These are phyloP conservation scores for Arthrocladium fulminans DNA, from an alignment of 2,329 filamentous ascomycete species.

Conservation along the genomic window DNA sequence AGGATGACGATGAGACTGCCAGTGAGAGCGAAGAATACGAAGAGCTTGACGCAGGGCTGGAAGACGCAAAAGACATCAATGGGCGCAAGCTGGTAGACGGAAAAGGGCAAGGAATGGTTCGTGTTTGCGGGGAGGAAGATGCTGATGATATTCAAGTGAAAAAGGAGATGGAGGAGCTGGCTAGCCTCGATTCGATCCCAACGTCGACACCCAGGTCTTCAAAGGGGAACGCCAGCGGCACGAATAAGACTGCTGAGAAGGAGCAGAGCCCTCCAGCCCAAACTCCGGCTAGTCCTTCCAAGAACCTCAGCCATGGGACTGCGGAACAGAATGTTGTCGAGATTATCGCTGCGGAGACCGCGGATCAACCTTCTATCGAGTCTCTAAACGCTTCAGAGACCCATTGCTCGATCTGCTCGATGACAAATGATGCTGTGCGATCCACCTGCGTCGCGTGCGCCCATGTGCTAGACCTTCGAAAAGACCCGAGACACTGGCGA, in stretches of 20 bases:
- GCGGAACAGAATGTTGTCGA: too few species aligned
- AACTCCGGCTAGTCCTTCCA: too few species aligned
- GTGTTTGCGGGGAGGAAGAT: conserved; percentile 64
- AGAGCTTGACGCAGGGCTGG: conserved; percentile 31
- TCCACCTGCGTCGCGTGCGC: conserved; percentile 61
- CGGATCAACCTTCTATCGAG: too few species aligned
- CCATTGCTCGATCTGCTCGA: conserved; percentile 58
- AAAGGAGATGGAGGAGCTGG: conserved; percentile 61
- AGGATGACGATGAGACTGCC: conserved; percentile 36
- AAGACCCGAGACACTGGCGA: conserved; percentile 53
- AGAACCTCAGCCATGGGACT: too few species aligned
- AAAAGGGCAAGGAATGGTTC: conserved; percentile 60
- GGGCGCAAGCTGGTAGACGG: conserved; percentile 57
- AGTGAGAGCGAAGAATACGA: conserved; percentile 27
- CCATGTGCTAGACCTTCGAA: conserved; percentile 54
- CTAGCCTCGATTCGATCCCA: conserved; percentile 31
- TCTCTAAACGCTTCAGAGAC: background rate
- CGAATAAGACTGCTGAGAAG: background rate
- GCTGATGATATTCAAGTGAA: conserved; percentile 49
- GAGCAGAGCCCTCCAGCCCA: too few species aligned
- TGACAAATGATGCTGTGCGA: conserved; percentile 47
- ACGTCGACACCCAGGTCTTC: conserved; percentile 5
- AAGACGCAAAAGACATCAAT: conserved; percentile 55
- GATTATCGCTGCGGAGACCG: too few species aligned
- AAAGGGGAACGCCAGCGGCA: background rate